Conservation (phyloP, 257 asterid species). For the Penstemon barbatus region DNA sequence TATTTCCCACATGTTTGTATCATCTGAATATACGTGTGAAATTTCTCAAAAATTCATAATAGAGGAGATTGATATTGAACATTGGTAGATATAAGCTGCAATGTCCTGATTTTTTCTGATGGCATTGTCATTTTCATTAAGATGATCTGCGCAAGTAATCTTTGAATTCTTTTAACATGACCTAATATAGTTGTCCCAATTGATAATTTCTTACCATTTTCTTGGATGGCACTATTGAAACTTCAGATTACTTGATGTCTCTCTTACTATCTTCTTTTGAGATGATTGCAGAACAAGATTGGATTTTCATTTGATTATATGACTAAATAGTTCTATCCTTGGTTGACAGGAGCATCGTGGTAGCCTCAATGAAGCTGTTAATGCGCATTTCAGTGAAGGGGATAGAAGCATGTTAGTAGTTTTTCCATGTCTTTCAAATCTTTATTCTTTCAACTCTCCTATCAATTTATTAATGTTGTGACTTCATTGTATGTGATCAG, state of each 20-base stretch:
- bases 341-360: slow-evolving; percentile 78
- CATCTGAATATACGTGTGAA: too few species aligned
- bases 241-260: background rate
- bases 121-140: too few species aligned
- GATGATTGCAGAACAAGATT: too few species aligned
- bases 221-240: background rate
- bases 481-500: slow-evolving; percentile 32
- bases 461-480: background rate
- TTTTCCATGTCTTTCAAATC: slow-evolving; percentile 19
- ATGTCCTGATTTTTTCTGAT: too few species aligned
- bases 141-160: background rate
- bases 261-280: too few species aligned
- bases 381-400: slow-evolving; percentile 78
- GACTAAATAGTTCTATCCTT: slow-evolving; percentile 30
- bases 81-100: too few species aligned
- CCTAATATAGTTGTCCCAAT: too few species aligned
- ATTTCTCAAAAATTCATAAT: too few species aligned
- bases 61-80: too few species aligned
- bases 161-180: background rate
- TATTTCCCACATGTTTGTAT: too few species aligned
- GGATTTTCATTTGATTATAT: background rate
- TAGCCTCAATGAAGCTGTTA: slow-evolving; percentile 75
- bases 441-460: slow-evolving; percentile 10
- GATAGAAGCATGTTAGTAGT: slow-evolving; percentile 61
- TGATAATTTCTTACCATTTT: background rate